Evolutionary conservation across 1,139 yeast species (phyloP), one percentile per base, ranked within the genome.

Genomic region (Lodderomyces pseudojiufengensis): DNA sequence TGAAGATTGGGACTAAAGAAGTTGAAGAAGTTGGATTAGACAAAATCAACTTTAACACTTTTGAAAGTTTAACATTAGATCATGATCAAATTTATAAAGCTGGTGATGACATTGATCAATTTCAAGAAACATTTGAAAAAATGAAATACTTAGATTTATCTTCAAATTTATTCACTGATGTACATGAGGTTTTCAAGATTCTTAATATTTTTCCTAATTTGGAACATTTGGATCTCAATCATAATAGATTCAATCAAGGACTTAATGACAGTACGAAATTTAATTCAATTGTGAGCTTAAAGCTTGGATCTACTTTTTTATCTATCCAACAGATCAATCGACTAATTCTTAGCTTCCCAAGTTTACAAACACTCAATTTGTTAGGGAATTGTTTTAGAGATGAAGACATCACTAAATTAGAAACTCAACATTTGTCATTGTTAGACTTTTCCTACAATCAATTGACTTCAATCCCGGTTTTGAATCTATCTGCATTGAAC

Each of bases 11-110:
- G 0, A 41, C 63, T 1, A 87, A 85, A 51, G 49, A 49, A 5
- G 76, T 78, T 10, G 80, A 84, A 49, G 70, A 74, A 25, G 73
- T 63, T 41, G 95, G 95, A 1, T 79, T 84, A 52, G 81, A 76
- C 14, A 71, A 74, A 46, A 57, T 80, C 31, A 61, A 79, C 41
- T 69, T 78, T 32, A 48, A 48, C 4, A 54, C 61, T 13, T 57
- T 85, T 34, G 49, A 45, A n/a, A 61, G 70, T 5, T 62, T 81
- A 0, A 70, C 86, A 0, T 54, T 85, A 32, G 73, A 73, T 32
- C 55, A 65, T 28, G 57, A 66, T 41, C 35, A 50, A 9, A 54
- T 76, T 6, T 22, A 33, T 27, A 23, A 30, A 10, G 34, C 13
- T 7, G 27, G 27, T 10, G 24, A 14, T 13, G 21, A 25, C 8